phyloP scores from a whole-genome alignment of 2,329 filamentous ascomycete genomes.

The Cladosporium sphaerospermum region DNA sequence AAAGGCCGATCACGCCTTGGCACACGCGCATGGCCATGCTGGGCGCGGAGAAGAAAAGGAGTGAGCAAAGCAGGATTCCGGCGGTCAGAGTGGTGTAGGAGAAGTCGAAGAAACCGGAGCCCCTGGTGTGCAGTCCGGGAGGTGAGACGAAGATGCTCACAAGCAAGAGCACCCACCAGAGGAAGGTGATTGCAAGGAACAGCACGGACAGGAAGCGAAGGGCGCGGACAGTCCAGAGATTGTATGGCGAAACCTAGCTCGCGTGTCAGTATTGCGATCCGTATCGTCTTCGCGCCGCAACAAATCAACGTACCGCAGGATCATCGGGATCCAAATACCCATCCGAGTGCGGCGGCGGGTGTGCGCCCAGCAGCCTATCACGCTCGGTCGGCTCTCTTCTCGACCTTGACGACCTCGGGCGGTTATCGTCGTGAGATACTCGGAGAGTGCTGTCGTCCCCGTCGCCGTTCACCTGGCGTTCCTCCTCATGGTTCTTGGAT shows the following conservation, averaged over 20 bases:
- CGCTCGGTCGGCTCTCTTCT: slow-evolving; percentile 51
- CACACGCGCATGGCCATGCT: slow-evolving; percentile 72
- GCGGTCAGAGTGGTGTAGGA: slow-evolving; percentile 73
- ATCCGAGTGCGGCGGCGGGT: slow-evolving; percentile 53
- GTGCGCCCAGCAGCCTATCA: slow-evolving; percentile 58
- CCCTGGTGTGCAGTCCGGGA: slow-evolving; percentile 75
- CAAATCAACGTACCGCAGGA: slow-evolving; percentile 56
- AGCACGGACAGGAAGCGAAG: slow-evolving; percentile 71
- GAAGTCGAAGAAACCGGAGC: slow-evolving; percentile 89
- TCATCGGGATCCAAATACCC: slow-evolving; percentile 71
- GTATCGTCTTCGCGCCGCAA: neutral
- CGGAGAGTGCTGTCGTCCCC: slow-evolving; percentile 19
- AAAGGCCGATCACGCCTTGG: slow-evolving; percentile 58
- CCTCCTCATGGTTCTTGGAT: slow-evolving; percentile 43
- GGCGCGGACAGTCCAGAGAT: slow-evolving; percentile 82
- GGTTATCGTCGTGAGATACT: slow-evolving; percentile 16
- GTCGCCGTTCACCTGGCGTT: slow-evolving; percentile 26
- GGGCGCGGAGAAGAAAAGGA: slow-evolving; percentile 83
- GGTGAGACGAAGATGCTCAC: slow-evolving; percentile 86
- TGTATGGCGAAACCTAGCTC: slow-evolving; percentile 71
- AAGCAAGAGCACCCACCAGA: slow-evolving; percentile 93
- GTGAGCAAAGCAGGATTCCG: slow-evolving; percentile 65
- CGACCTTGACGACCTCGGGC: slow-evolving; percentile 12
- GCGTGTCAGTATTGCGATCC: slow-evolving; percentile 19
- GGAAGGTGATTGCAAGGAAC: slow-evolving; percentile 67